Percentiles rank a stretch among this genome's conserved stretches.
Conservation (phyloP, 2,329 filamentous ascomycete species). For the Verticillium zaregamsianum region DNA sequence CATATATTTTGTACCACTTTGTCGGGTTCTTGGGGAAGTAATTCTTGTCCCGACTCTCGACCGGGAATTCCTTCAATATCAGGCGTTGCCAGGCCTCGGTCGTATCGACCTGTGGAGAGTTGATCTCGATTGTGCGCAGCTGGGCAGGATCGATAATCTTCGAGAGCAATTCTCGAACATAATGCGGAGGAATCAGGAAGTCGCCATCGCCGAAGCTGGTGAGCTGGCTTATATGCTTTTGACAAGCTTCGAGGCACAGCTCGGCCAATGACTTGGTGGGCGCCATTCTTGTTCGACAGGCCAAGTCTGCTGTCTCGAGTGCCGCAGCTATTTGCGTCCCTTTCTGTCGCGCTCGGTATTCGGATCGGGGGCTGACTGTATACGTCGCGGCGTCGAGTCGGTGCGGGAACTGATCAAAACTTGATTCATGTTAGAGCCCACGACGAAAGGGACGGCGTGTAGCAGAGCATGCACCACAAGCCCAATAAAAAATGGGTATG, state of each 20-base stretch:
- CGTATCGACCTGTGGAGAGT: constrained; percentile 73
- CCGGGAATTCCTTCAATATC: constrained; percentile 72
- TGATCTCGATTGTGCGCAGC: constrained; percentile 68
- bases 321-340: background rate
- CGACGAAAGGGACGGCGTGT: too few relatives aligned
- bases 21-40: constrained; percentile 61
- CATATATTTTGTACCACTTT: constrained; percentile 77
- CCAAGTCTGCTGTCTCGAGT: background rate
- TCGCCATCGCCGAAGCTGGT: constrained; percentile 68
- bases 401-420: too few relatives aligned
- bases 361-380: too few relatives aligned
- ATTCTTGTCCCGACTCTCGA: constrained; percentile 56
- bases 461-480: too few relatives aligned
- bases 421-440: too few relatives aligned
- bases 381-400: too few relatives aligned
- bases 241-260: constrained; percentile 44
- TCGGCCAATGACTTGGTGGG: constrained; percentile 44
- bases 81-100: constrained; percentile 74
- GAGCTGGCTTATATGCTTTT: constrained; percentile 54
- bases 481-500: too few relatives aligned
- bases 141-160: constrained; percentile 71
- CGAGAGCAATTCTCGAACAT: constrained; percentile 61
- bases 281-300: constrained; percentile 2
- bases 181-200: constrained; percentile 25
- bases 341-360: background rate